Percentiles rank a stretch among this genome's conserved stretches.
phyloP scores from a whole-genome alignment of 371 early-diverging fungal genomes.

The Conidiobolus incongruus region DNA sequence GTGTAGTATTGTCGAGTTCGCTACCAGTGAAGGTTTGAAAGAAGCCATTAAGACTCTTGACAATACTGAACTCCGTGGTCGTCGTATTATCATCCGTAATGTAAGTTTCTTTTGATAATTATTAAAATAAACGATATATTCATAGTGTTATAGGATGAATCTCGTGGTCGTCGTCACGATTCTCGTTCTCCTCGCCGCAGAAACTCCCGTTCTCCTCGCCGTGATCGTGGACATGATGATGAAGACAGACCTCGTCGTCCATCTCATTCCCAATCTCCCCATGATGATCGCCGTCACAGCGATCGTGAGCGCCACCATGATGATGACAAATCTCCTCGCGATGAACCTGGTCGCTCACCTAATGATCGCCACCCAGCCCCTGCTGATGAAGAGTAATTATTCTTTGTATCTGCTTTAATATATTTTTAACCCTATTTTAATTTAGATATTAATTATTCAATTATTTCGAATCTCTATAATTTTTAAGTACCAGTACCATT shows the following conservation, averaged over 20 bases:
- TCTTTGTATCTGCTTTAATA: too few relatives aligned
- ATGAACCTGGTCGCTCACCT: too few relatives aligned
- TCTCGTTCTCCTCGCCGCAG: background rate
- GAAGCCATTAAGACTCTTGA: constrained; percentile 68
- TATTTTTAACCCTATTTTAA: too few relatives aligned
- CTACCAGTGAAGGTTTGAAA: constrained; percentile 53
- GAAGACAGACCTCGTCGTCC: background rate
- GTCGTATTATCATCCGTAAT: constrained; percentile 49
- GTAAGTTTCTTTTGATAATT: constrained; percentile 13
- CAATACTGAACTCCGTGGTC: constrained; percentile 67
- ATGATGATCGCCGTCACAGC: background rate
- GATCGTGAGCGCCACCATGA: background rate
- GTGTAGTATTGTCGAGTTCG: constrained; percentile 71
- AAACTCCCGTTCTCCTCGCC: constrained; percentile 3
- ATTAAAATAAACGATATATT: too few relatives aligned
- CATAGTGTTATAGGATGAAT: background rate
- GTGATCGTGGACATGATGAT: background rate
- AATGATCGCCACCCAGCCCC: too few relatives aligned
- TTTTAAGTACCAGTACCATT: too few relatives aligned
- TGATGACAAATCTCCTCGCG: background rate
- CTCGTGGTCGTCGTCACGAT: background rate
- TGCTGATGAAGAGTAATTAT: too few relatives aligned
- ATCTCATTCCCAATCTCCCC: background rate
- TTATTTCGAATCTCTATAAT: too few relatives aligned
- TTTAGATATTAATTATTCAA: too few relatives aligned